Percentiles rank a stretch among this genome's conserved stretches.
Conservation (phyloP, 2,329 filamentous ascomycete species). For the Malbranchea cinnamomea region DNA sequence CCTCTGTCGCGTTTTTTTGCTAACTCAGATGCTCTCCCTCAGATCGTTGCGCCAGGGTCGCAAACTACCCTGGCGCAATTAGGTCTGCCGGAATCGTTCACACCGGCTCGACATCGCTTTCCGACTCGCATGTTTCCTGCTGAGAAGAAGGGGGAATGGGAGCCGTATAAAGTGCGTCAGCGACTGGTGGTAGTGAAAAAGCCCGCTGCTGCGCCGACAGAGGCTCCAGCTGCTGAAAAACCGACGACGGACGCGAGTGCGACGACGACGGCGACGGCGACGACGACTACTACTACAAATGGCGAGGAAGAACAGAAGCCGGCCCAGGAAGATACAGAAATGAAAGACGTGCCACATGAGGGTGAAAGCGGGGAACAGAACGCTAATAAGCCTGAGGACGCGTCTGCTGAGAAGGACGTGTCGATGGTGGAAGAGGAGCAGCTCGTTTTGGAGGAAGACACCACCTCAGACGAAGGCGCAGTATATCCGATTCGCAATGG, state of each 20-base stretch:
- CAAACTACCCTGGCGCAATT: slow-evolving; percentile 83
- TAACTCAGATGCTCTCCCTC: background rate
- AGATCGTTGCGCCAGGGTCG: slow-evolving; percentile 52
- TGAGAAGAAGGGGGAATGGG: slow-evolving; percentile 62
- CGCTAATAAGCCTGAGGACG: slow-evolving; percentile 12
- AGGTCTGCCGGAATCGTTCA: slow-evolving; percentile 77
- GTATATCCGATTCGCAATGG: slow-evolving; percentile 75
- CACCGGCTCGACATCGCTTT: slow-evolving; percentile 72
- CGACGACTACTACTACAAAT: slow-evolving; percentile 7
- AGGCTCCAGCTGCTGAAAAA: background rate
- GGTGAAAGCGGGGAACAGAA: slow-evolving; percentile 9
- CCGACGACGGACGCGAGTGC: background rate
- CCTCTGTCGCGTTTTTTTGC: background rate
- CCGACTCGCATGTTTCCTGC: slow-evolving; percentile 84
- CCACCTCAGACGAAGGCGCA: slow-evolving; percentile 73
- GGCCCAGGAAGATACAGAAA: slow-evolving; percentile 28
- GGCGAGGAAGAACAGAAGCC: slow-evolving; percentile 8
- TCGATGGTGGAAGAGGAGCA: slow-evolving; percentile 27
- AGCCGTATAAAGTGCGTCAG: slow-evolving; percentile 65
- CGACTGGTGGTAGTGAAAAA: slow-evolving; percentile 18
- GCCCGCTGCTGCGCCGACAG: background rate
- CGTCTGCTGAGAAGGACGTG: slow-evolving; percentile 12
- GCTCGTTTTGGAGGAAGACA: slow-evolving; percentile 71
- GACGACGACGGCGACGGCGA: slow-evolving; percentile 4
- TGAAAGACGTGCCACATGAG: slow-evolving; percentile 27